Percentiles rank a stretch among this genome's conserved stretches.
phyloP scores from a whole-genome alignment of 75 land plant genomes.

The Pseudotsuga menziesii region DNA sequence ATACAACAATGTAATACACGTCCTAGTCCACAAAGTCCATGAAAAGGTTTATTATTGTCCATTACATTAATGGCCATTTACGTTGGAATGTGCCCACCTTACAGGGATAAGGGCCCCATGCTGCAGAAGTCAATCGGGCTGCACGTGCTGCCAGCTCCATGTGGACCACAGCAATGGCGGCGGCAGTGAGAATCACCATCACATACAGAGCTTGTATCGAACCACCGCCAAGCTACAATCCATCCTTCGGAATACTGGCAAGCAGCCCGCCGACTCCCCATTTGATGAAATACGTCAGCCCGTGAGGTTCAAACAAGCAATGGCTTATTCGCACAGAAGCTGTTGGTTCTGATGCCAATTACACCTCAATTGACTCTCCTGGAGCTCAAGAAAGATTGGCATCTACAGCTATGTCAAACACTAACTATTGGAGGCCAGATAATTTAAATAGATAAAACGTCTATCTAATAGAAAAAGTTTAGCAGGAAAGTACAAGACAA shows the following conservation, averaged over 20 bases:
- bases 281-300: slow-evolving; percentile 2
- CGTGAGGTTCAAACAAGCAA: neutral
- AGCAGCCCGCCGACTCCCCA: slow-evolving; percentile 62
- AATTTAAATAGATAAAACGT: neutral
- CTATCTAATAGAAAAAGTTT: neutral
- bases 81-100: slow-evolving; percentile 53
- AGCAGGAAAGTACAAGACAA: slow-evolving; percentile 15
- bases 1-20: neutral
- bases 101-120: slow-evolving; percentile 59
- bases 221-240: slow-evolving; percentile 29
- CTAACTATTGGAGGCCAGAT: slow-evolving; percentile 1
- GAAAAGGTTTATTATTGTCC: slow-evolving; percentile 3
- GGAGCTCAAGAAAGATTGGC: slow-evolving; percentile 15
- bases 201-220: slow-evolving; percentile 13
- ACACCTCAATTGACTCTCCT: slow-evolving; percentile 10
- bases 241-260: slow-evolving; percentile 32
- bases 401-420: slow-evolving; percentile 10
- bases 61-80: slow-evolving; percentile 11
- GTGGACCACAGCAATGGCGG: slow-evolving; percentile 27
- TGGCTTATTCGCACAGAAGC: neutral
- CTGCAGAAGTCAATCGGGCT: slow-evolving; percentile 15
- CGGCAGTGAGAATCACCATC: slow-evolving; percentile 12
- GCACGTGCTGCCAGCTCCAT: slow-evolving; percentile 13
- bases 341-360: slow-evolving; percentile 11
- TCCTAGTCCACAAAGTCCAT: slow-evolving; percentile 1